Evolutionary conservation across 2,329 filamentous ascomycete species (phyloP).

Genomic region (Botrytis pseudocinerea): DNA sequence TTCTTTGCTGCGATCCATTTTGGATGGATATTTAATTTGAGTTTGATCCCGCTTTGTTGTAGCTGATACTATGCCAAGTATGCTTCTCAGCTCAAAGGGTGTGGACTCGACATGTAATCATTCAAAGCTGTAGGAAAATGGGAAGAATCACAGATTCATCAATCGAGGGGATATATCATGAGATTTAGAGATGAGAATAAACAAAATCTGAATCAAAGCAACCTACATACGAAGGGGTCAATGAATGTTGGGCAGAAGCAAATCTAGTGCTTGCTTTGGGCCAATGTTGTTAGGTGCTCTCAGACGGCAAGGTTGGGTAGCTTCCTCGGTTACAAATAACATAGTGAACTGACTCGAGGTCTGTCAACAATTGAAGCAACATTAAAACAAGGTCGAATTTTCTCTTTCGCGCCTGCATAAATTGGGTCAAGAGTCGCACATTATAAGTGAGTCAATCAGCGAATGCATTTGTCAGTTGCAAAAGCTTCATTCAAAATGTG

Average conservation of each 20-base stretch:
- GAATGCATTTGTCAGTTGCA: background rate
- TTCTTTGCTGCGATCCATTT: conserved; percentile 33
- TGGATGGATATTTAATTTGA: background rate
- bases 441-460: background rate
- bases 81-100: background rate
- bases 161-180: background rate
- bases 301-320: background rate
- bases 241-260: background rate
- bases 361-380: background rate
- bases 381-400: background rate
- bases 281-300: background rate
- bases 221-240: background rate
- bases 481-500: background rate
- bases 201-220: background rate
- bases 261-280: background rate
- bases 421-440: background rate
- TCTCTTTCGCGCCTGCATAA: background rate
- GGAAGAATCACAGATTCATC: background rate
- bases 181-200: background rate
- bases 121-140: background rate
- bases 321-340: background rate
- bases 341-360: background rate
- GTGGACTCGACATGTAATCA: background rate
- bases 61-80: background rate
- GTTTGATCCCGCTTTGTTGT: background rate